phyloP scores from a whole-genome alignment of 345 rosid species.

The Salix suchowensis region DNA sequence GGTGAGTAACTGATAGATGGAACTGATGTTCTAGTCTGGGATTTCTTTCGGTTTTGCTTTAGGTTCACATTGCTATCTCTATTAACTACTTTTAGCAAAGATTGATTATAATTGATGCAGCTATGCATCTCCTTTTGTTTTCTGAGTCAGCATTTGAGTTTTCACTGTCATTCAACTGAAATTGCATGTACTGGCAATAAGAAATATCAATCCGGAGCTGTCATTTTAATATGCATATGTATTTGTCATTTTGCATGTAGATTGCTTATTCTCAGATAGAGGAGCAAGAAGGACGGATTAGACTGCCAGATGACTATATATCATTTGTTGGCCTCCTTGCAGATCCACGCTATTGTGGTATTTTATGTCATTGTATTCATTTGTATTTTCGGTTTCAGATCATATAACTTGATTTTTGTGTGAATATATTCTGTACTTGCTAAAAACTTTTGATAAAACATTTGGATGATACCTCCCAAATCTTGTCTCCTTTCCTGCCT shows the following conservation, averaged over 20 bases:
- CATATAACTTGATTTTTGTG: conserved; percentile 8
- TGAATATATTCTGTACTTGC: conserved; percentile 4
- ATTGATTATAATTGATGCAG: not conserved
- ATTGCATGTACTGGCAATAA: not conserved
- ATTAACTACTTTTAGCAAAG: not conserved
- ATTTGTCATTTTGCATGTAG: conserved; percentile 29
- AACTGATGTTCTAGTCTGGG: not conserved
- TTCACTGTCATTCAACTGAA: not conserved
- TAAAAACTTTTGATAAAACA: not conserved
- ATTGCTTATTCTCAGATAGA: conserved; percentile 83
- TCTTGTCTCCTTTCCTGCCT: not conserved
- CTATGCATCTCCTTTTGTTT: not conserved
- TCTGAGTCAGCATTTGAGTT: not conserved
- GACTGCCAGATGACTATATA: conserved; percentile 65
- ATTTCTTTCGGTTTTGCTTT: not conserved
- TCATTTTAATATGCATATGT: not conserved
- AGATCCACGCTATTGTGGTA: conserved; percentile 97
- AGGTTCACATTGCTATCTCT: not conserved
- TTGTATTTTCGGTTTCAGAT: conserved; percentile 20
- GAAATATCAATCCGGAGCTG: not conserved
- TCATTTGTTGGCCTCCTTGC: conserved; percentile 95
- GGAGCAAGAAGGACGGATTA: conserved; percentile 80
- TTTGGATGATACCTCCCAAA: not conserved
- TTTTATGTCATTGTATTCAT: conserved; percentile 35
- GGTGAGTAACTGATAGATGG: conserved; percentile 34